These are phyloP conservation scores for Aquilaria sinensis DNA, from an alignment of 345 rosid species.

Conservation along the genomic window DNA sequence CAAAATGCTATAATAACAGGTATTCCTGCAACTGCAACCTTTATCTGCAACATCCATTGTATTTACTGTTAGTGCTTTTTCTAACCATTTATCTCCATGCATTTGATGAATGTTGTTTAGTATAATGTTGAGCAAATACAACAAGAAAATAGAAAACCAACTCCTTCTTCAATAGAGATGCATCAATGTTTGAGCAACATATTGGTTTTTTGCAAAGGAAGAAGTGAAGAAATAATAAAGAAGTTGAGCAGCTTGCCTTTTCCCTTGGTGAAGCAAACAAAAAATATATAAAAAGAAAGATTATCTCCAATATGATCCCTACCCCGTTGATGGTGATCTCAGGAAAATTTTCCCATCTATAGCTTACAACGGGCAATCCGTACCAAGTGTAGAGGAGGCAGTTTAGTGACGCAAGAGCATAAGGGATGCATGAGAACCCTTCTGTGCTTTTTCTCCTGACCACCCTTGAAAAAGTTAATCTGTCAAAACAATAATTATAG, in stretches of 20 bases:
- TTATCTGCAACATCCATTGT: slow-evolving; percentile 34
- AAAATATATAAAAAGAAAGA: slow-evolving; percentile 56
- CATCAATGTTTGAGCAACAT: no score
- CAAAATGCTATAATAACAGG: slow-evolving; percentile 32
- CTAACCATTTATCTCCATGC: neutral
- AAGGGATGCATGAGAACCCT: slow-evolving; percentile 79
- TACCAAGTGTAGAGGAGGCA: slow-evolving; percentile 86
- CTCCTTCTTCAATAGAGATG: no score
- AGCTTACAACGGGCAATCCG: slow-evolving; percentile 77
- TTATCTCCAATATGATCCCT: slow-evolving; percentile 62
- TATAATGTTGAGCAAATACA: no score
- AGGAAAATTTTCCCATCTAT: slow-evolving; percentile 73
- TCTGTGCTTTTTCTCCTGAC: slow-evolving; percentile 65
- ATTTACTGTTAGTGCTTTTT: neutral
- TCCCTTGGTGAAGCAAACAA: slow-evolving; percentile 42
- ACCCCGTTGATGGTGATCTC: slow-evolving; percentile 67
- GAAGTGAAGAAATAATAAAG: no score
- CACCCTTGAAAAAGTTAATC: slow-evolving; percentile 70
- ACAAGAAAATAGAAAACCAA: no score
- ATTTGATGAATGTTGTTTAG: neutral
- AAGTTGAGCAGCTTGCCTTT: slow-evolving; percentile 40
- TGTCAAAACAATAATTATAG: slow-evolving; percentile 15
- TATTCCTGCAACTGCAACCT: slow-evolving; percentile 31
- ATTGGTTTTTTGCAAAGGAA: no score
- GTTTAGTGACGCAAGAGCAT: slow-evolving; percentile 49